A percentile compares a stretch with the other conserved stretches of the same genome.
Evolutionary conservation across 2,329 filamentous ascomycete genomes (phyloP).

Genomic region (Fusarium sp.): DNA sequence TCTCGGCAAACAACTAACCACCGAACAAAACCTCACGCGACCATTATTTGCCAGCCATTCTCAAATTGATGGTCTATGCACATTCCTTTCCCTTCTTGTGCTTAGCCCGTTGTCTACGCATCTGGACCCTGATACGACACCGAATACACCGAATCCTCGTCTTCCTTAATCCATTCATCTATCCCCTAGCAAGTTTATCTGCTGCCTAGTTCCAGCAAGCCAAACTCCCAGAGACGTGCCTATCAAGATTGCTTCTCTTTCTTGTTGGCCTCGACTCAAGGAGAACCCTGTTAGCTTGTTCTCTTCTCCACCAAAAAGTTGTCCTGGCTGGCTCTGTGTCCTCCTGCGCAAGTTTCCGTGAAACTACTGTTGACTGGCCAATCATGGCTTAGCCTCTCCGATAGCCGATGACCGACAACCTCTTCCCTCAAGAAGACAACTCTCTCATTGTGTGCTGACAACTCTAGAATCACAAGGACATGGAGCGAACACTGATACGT

Average conservation of each 20-base stretch:
- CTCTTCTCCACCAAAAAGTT: slow-evolving; percentile 26
- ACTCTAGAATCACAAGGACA: slow-evolving; percentile 33
- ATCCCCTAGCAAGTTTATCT: slow-evolving; percentile 31
- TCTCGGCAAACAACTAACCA: slow-evolving; percentile 16
- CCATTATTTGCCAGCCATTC: slow-evolving; percentile 22
- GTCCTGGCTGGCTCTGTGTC: neutral
- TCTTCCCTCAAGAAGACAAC: slow-evolving; percentile 32
- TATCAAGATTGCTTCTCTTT: slow-evolving; percentile 10
- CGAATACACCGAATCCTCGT: neutral
- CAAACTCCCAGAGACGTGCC: slow-evolving; percentile 8
- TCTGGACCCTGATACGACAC: slow-evolving; percentile 29
- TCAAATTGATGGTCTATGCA: slow-evolving; percentile 13
- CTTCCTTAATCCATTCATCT: slow-evolving; percentile 28
- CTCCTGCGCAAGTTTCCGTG: slow-evolving; percentile 18
- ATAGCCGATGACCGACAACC: slow-evolving; percentile 46
- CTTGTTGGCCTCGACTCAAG: slow-evolving; percentile 25
- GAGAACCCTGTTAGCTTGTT: slow-evolving; percentile 26
- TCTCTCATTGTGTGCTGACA: slow-evolving; percentile 21
- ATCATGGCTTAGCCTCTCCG: slow-evolving; percentile 45
- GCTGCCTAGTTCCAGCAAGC: slow-evolving; percentile 15
- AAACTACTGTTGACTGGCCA: slow-evolving; percentile 40
- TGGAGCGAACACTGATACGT: slow-evolving; percentile 8
- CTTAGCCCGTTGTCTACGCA: slow-evolving; percentile 16
- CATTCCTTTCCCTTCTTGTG: slow-evolving; percentile 24
- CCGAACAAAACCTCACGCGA: slow-evolving; percentile 29